phyloP scores from a whole-genome alignment of 192 early-diverging fungal genomes.

The Allomyces javanicus region DNA sequence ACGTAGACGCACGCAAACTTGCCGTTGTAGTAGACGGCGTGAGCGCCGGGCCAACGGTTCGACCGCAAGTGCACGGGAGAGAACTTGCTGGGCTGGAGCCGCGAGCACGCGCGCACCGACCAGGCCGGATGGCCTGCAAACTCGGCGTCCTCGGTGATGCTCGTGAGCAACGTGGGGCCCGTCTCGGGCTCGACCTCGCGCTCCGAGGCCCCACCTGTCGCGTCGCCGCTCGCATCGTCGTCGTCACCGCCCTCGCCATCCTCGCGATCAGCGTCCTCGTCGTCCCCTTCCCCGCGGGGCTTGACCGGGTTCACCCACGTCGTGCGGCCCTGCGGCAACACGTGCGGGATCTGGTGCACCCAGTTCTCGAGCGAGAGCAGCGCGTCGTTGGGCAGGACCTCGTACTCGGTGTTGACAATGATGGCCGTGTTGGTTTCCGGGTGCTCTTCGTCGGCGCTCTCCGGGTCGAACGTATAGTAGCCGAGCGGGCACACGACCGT shows the following conservation, averaged over 20 bases:
- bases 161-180: slow-evolving; percentile 22
- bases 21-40: slow-evolving; percentile 31
- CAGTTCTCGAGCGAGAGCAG: slow-evolving; percentile 26
- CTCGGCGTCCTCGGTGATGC: slow-evolving; percentile 23
- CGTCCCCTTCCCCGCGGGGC: slow-evolving; percentile 5
- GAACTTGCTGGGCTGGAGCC: slow-evolving; percentile 24
- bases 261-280: slow-evolving; percentile 16
- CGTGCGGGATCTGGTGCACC: slow-evolving; percentile 42
- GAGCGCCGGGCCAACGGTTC: slow-evolving; percentile 38
- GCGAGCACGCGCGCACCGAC: slow-evolving; percentile 21
- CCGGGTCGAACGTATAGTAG: slow-evolving; percentile 40
- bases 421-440: slow-evolving; percentile 19
- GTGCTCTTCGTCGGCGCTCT: slow-evolving; percentile 27
- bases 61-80: slow-evolving; percentile 25
- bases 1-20: slow-evolving; percentile 41
- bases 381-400: slow-evolving; percentile 22
- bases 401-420: slow-evolving; percentile 39
- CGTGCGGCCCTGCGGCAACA: slow-evolving; percentile 33
- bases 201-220: slow-evolving; percentile 10
- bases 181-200: slow-evolving; percentile 24
- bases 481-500: slow-evolving; percentile 33
- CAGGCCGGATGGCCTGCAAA: slow-evolving; percentile 25
- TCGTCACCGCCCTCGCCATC: slow-evolving; percentile 11
- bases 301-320: slow-evolving; percentile 30
- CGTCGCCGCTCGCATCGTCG: slow-evolving; percentile 13